phyloP scores from a whole-genome alignment of 2,329 filamentous ascomycete genomes.

The Fusarium brachygibbosum region DNA sequence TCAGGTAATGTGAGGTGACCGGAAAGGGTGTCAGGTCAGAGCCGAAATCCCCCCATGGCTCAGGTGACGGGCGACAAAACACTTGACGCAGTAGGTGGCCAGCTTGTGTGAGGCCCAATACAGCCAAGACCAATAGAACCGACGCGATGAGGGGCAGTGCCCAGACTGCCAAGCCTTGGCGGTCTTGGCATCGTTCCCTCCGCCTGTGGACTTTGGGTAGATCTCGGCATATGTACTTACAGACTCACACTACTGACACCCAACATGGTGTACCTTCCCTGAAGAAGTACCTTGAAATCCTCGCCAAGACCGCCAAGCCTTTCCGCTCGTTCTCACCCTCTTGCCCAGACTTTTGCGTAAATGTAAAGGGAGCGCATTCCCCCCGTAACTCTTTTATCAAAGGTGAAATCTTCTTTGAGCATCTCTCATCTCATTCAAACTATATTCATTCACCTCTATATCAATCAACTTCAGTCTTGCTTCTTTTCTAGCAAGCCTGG shows the following conservation, averaged over 20 bases:
- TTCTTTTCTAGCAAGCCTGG: slow-evolving; percentile 4
- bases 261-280: slow-evolving; percentile 3
- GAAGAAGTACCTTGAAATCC: slow-evolving; percentile 35
- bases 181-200: slow-evolving; percentile 53
- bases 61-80: slow-evolving; percentile 52
- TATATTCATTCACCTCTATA: slow-evolving; percentile 10
- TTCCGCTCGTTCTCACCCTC: slow-evolving; percentile 56
- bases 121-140: slow-evolving; percentile 51
- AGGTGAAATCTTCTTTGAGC: slow-evolving; percentile 41
- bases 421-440: slow-evolving; percentile 42
- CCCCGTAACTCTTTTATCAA: slow-evolving; percentile 48
- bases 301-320: slow-evolving; percentile 55
- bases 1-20: slow-evolving; percentile 21
- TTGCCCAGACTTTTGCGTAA: slow-evolving; percentile 53
- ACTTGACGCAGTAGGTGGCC: slow-evolving; percentile 50
- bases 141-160: slow-evolving; percentile 52
- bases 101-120: slow-evolving; percentile 49
- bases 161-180: slow-evolving; percentile 59
- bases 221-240: slow-evolving; percentile 31
- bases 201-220: slow-evolving; percentile 45
- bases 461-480: slow-evolving; percentile 19
- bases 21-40: slow-evolving; percentile 28
- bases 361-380: slow-evolving; percentile 56
- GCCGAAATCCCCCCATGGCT: slow-evolving; percentile 40
- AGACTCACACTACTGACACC: accelerated